Percentiles rank a stretch among this genome's conserved stretches.
Evolutionary conservation across 2,329 filamentous ascomycete genomes (phyloP).

Genomic region (Claviceps cyperi): DNA sequence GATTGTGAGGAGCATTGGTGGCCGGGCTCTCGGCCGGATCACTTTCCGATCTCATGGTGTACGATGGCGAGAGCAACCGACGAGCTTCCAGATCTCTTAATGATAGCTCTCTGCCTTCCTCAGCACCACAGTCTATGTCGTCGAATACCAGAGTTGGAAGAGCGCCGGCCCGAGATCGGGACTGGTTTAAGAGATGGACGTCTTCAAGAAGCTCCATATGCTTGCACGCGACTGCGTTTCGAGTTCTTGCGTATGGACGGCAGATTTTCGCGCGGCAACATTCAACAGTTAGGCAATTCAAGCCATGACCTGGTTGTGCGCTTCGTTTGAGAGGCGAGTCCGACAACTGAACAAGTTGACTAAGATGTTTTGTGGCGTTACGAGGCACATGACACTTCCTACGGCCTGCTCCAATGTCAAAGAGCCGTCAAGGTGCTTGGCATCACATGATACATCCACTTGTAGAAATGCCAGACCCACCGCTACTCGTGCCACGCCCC

Average conservation of each 20-base stretch:
- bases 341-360: neutral
- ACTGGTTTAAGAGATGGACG: neutral
- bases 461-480: too few species aligned
- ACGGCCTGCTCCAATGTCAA: too few species aligned
- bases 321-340: neutral
- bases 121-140: constrained; percentile 9
- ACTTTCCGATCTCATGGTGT: constrained; percentile 5
- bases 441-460: too few species aligned
- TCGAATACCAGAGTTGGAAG: constrained; percentile 8
- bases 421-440: too few species aligned
- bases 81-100: neutral
- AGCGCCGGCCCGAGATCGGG: constrained; percentile 1
- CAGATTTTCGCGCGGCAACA: neutral
- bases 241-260: neutral
- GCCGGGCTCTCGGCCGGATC: neutral
- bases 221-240: neutral
- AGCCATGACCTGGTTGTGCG: neutral
- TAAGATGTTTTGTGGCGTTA: neutral
- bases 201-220: constrained; percentile 7
- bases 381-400: neutral
- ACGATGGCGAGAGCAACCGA: constrained; percentile 6
- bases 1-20: constrained; percentile 33
- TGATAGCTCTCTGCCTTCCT: neutral
- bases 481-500: too few species aligned
- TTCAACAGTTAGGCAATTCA: neutral